phyloP scores from a whole-genome alignment of 164 flowering plant species.

The Liquidambar formosana region DNA sequence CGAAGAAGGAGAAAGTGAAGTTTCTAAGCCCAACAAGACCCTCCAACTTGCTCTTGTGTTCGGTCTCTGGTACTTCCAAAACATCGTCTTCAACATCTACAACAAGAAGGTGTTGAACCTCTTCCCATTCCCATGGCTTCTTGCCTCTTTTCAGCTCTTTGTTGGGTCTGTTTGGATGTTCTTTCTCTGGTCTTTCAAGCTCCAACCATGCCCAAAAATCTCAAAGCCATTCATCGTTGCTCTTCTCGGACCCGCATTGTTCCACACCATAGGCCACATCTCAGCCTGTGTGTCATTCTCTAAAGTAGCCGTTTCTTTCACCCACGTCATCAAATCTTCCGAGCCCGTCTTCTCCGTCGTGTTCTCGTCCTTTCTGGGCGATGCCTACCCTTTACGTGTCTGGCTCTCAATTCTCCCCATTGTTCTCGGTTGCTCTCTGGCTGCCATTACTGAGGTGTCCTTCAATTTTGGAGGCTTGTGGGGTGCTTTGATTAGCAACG shows the following conservation, averaged over 20 bases:
- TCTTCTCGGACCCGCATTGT: slow-evolving; percentile 82
- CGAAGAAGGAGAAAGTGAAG: slow-evolving; percentile 29
- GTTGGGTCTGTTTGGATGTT: slow-evolving; percentile 88
- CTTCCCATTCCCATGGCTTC: slow-evolving; percentile 88
- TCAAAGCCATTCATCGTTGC: slow-evolving; percentile 70
- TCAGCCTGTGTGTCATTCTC: slow-evolving; percentile 92
- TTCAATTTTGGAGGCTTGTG: slow-evolving; percentile 76
- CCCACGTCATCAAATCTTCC: slow-evolving; percentile 87
- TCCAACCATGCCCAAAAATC: slow-evolving; percentile 75
- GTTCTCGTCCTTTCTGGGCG: slow-evolving; percentile 76
- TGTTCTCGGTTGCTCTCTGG: slow-evolving; percentile 80
- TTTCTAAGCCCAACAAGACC: slow-evolving; percentile 39
- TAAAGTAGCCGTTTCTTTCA: slow-evolving; percentile 94
- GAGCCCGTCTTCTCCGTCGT: slow-evolving; percentile 87
- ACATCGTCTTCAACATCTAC: slow-evolving; percentile 85
- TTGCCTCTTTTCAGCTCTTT: slow-evolving; percentile 78
- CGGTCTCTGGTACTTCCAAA: slow-evolving; percentile 88
- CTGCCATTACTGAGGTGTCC: slow-evolving; percentile 84
- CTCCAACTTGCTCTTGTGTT: slow-evolving; percentile 66
- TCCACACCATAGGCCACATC: slow-evolving; percentile 89
- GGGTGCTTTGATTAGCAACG: slow-evolving; percentile 90
- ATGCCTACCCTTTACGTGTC: slow-evolving; percentile 64
- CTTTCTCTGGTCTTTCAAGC: slow-evolving; percentile 65
- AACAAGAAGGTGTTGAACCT: slow-evolving; percentile 81
- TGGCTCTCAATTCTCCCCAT: slow-evolving; percentile 89